Base-by-base conservation (phyloP, 73 alveolate genomes). In the Paramecium sexaurelia region DNA sequence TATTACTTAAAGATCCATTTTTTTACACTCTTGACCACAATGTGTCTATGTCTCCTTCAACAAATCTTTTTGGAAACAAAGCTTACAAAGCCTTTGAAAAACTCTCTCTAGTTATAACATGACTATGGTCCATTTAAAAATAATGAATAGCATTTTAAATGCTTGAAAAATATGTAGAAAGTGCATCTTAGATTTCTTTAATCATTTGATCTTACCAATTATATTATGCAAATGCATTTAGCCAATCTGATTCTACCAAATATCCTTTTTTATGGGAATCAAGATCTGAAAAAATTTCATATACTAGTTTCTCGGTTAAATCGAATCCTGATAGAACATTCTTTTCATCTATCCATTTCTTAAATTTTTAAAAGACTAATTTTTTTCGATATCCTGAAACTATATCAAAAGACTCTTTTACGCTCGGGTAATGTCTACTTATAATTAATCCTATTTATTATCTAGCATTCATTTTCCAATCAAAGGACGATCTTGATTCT, bases 201-300 rank as follows among this genome's bases (percentile, higher is more conserved):
- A 95, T 55, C 83, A 84, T 51, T 86, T 96, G 84, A 17, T 92
- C 95, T 27, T 92, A 85, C 93, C 95, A 88, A 55, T 94, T 85
- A 90, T 75, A 95, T 24, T 92, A 68, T 11, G 95, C 92, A 61
- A 95, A 95, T 6, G 96, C 96, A 32, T 75, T 91, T 29, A 36
- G 33, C 96, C 97, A 96, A 94, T 96, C 99, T 37, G 86, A 43
- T 55, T 95, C 94, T 1, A 98, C 92, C 29, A 96, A 57, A 71
- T 95, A 96, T 0, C 98, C 99, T 75, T 96, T 96, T 78, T 94
- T 96, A 82, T 96, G 98, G n/a, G 98, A 93, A 75, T 96, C 99
- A 45, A 96, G 55, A 36, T 92, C 94, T 11, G 98, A 92, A 84
- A 96, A 96, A n/a, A 96, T 94, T 51, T 92, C 90, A 61, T 94